These are phyloP conservation scores for Fraxinus sp. DNA, from an alignment of 305 asterid species.

Conservation along the genomic window DNA sequence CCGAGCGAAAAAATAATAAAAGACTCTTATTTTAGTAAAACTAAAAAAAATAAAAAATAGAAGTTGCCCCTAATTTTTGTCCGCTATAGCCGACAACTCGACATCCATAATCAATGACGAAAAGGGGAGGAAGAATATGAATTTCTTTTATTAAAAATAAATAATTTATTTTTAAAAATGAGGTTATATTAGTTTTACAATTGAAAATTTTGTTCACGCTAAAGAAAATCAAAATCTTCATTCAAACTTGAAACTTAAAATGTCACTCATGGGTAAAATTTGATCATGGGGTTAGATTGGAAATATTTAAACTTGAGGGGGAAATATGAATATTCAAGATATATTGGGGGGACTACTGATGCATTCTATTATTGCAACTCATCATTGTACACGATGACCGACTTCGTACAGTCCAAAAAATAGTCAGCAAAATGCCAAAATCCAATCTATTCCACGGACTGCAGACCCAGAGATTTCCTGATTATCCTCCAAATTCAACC, in stretches of 20 bases:
- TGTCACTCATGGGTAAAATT: not conserved
- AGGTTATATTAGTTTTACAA: not conserved
- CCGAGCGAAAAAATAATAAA: not conserved
- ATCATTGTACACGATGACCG: not conserved
- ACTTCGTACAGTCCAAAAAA: not conserved
- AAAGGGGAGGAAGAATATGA: not conserved
- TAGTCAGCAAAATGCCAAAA: not conserved
- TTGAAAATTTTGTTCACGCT: not conserved
- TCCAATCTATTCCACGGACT: not conserved
- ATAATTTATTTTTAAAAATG: no score
- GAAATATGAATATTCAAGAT: not conserved
- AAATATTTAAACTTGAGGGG: not conserved
- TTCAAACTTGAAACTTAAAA: not conserved
- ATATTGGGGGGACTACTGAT: not conserved
- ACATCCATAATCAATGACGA: not conserved
- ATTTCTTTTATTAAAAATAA: no score
- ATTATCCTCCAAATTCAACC: not conserved
- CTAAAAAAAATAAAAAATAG: not conserved
- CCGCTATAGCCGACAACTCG: not conserved
- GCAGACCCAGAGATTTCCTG: not conserved
- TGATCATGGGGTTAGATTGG: not conserved
- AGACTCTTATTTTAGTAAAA: not conserved
- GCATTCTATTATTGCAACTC: not conserved
- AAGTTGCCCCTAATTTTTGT: not conserved
- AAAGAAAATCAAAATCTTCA: not conserved